These are phyloP conservation scores for Ogataea kodamae DNA, from an alignment of 805 yeast species.

Conservation along the genomic window DNA sequence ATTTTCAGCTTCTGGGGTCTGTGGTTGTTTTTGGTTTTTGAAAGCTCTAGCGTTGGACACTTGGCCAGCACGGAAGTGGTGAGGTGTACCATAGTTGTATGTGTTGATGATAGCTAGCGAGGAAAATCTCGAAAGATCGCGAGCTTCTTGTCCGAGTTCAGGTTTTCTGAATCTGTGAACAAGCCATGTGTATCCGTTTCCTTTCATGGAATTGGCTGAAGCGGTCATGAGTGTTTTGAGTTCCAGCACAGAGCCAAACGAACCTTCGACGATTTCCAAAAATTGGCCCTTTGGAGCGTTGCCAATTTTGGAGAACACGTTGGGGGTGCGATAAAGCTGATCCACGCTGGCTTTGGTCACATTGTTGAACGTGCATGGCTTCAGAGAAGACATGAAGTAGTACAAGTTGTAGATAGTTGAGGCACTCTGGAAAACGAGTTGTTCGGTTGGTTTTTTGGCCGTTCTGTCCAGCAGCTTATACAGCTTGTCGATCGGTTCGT, in stretches of 20 bases:
- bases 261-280: conserved; percentile 46
- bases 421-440: conserved; percentile 42
- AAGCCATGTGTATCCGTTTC: conserved; percentile 91
- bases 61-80: conserved; percentile 54
- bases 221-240: conserved; percentile 66
- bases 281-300: conserved; percentile 31
- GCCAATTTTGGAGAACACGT: conserved; percentile 28
- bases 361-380: conserved; percentile 21
- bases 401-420: conserved; percentile 46
- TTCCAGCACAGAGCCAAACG: conserved; percentile 76
- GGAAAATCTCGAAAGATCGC: conserved; percentile 32
- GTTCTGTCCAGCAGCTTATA: conserved; percentile 39
- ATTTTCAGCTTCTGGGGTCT: conserved; percentile 10
- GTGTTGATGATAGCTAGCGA: conserved; percentile 70
- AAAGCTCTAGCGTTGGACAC: conserved; percentile 38
- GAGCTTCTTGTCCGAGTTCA: conserved; percentile 20
- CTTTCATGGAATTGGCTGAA: conserved; percentile 69
- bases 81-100: conserved; percentile 87
- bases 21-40: conserved; percentile 22
- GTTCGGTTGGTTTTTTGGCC: conserved; percentile 43
- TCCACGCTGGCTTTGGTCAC: conserved; percentile 23
- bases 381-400: conserved; percentile 45
- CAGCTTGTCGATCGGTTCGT: conserved; percentile 29
- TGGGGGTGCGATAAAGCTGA: conserved; percentile 38
- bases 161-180: conserved; percentile 52